Base-by-base conservation (phyloP, 1,139 yeast species). In the Candida sanyaensis region DNA sequence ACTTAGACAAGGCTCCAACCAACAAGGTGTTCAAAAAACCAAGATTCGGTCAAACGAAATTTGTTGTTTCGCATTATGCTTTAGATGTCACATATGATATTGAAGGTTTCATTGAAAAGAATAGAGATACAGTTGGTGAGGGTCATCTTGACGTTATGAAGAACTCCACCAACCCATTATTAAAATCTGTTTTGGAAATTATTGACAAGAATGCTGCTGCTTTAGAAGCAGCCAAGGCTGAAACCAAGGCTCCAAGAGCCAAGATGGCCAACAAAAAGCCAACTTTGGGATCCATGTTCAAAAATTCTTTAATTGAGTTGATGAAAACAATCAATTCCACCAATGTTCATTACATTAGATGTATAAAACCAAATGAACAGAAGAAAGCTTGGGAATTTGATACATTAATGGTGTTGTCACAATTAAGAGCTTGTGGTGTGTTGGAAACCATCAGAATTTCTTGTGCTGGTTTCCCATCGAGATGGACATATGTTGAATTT, bases 401-500 rank as follows among this genome's bases (percentile, higher is more conserved):
- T 62, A 91, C 96, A 30, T 79, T 92, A 46, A 91, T 93, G 97
- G 99, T 93, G 41, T 77, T 93, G 54, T 86, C 96, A 6, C 99
- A 93, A 68, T 78, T 93, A 56, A 83, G 99, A 63, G 99, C 99
- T 12, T 93, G 99, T 77, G 99, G 99, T 84, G 99, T 93, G 44
- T 77, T 93, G 58, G 99, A 95, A 68, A 93, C 99, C 1, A 93
- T 93, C 62, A 78, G 96, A 60, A 93, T 93, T 46, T 92, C 98
- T 8, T 92, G 97, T 71, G 98, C 97, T 44, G 99, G 99, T 34
- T 93, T 91, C 78, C 99, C 99, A 30, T 87, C 97, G 0, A 80
- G 98, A 63, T 91, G 97, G 95, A 81, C 96, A 1, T 93, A 90
- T 64, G 92, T 86, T 47, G 99, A 93, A 63, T 93, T 93, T 73